A percentile compares a stretch with the other conserved stretches of the same genome.
Evolutionary conservation across 2,329 filamentous ascomycete species (phyloP).

Genomic region (Epicoccum nigrum): DNA sequence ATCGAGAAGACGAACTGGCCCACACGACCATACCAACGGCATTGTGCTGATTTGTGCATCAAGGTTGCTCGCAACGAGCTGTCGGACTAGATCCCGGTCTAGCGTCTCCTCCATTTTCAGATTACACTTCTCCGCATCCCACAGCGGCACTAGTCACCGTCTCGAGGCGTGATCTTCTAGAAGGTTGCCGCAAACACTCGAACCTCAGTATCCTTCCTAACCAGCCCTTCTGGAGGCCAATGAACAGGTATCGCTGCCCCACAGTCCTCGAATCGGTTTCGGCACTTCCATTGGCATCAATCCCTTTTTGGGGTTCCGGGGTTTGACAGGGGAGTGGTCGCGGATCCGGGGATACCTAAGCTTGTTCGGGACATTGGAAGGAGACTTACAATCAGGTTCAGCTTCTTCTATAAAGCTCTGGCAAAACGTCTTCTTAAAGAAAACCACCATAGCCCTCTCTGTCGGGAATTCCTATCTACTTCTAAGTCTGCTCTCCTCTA

Average conservation of each 20-base stretch:
- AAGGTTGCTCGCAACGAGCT: constrained; percentile 16
- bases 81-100: constrained; percentile 1
- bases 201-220: neutral
- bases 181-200: neutral
- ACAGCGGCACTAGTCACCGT: constrained; percentile 9
- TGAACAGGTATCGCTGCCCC: constrained; percentile 16
- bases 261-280: constrained; percentile 13
- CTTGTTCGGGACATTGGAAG: constrained; percentile 18
- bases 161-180: constrained; percentile 23
- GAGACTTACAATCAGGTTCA: no score
- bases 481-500: no score
- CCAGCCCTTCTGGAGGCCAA: constrained; percentile 18
- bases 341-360: constrained; percentile 32
- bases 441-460: constrained; percentile 7
- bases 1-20: constrained; percentile 1
- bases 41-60: constrained; percentile 2
- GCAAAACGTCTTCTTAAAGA: constrained; percentile 6
- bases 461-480: constrained; percentile 1
- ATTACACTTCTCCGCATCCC: constrained; percentile 12
- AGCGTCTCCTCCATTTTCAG: constrained; percentile 4
- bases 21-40: neutral
- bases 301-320: constrained; percentile 26
- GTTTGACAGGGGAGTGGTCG: constrained; percentile 24
- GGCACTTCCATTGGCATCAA: constrained; percentile 13
- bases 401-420: constrained; percentile 34